Evolutionary conservation across 1,139 yeast species (phyloP).

Genomic region (Tardiomyces blankii): DNA sequence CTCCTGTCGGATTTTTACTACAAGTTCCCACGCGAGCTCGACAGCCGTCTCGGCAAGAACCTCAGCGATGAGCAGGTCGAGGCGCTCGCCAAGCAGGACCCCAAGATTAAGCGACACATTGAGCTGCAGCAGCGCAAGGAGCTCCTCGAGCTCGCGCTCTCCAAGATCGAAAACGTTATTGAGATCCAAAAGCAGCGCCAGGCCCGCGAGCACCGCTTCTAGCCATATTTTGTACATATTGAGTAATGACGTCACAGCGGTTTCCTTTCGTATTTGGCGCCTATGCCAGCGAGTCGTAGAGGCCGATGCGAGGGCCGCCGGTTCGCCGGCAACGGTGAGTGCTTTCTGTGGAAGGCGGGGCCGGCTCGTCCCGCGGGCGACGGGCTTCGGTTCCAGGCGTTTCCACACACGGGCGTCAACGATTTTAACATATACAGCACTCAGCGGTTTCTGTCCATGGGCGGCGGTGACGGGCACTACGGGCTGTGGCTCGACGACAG

Average conservation of each 20-base stretch:
- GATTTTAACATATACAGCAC: too few species aligned
- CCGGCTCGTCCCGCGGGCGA: too few species aligned
- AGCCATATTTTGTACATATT: neutral
- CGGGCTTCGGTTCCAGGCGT: constrained; percentile 53
- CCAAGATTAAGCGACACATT: constrained; percentile 77
- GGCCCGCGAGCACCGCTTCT: neutral
- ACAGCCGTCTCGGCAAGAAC: constrained; percentile 52
- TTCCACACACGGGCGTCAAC: constrained; percentile 79
- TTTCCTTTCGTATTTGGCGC: constrained; percentile 89
- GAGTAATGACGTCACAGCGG: too few species aligned
- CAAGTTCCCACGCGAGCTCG: constrained; percentile 90
- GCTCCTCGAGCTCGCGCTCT: constrained; percentile 68
- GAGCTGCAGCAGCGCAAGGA: constrained; percentile 92
- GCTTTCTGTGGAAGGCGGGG: constrained; percentile 79
- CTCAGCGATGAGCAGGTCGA: constrained; percentile 73
- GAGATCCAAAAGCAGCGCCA: constrained; percentile 46
- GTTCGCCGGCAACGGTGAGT: constrained; percentile 90
- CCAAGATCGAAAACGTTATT: constrained; percentile 79
- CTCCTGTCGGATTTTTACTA: constrained; percentile 88
- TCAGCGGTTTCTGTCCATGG: too few species aligned
- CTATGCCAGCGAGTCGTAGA: constrained; percentile 63
- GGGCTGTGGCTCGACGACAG: constrained; percentile 83
- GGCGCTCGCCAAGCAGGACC: constrained; percentile 88
- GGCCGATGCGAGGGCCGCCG: constrained; percentile 49
- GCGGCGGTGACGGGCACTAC: constrained; percentile 88